Conservation (phyloP, 352 stramenopile genomes). For the Phytophthora fragariae region DNA sequence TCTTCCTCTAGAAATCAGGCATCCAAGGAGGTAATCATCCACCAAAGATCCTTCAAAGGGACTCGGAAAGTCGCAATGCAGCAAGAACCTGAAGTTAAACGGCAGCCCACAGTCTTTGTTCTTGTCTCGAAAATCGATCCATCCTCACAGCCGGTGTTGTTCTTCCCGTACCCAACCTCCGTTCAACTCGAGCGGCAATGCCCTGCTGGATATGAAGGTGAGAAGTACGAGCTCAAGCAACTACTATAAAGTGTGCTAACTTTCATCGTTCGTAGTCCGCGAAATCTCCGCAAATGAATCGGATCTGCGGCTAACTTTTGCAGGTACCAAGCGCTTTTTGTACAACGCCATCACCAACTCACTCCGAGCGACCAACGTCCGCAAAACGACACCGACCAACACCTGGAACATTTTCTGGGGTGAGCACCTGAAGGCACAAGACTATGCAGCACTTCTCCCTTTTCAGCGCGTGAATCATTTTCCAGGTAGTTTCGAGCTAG, state of each 20-base stretch:
- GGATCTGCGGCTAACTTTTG: conserved; percentile 53
- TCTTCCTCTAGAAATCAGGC: neutral
- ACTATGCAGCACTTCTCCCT: conserved; percentile 51
- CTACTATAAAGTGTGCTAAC: neutral
- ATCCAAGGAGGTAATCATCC: neutral
- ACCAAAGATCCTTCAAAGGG: neutral
- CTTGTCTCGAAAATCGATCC: conserved; percentile 64
- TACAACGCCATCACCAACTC: conserved; percentile 78
- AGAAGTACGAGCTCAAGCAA: neutral
- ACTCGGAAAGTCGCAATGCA: conserved; percentile 16
- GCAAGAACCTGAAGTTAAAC: conserved; percentile 33
- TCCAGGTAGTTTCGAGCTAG: conserved; percentile 78
- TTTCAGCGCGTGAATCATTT: conserved; percentile 83
- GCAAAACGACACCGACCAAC: conserved; percentile 40
- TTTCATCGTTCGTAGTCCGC: conserved; percentile 38
- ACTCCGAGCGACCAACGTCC: conserved; percentile 54
- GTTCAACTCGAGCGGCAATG: conserved; percentile 53
- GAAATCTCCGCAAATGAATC: conserved; percentile 32
- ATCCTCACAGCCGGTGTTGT: conserved; percentile 46
- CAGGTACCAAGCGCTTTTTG: conserved; percentile 77
- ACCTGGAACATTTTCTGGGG: conserved; percentile 83
- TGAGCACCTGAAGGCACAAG: conserved; percentile 60
- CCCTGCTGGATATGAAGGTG: conserved; percentile 71
- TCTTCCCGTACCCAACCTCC: conserved; percentile 67
- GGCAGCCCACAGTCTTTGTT: conserved; percentile 43